A percentile compares a stretch with the other conserved stretches of the same genome.
phyloP scores from a whole-genome alignment of 2,329 filamentous ascomycete species.

The Venturia aucupariae region DNA sequence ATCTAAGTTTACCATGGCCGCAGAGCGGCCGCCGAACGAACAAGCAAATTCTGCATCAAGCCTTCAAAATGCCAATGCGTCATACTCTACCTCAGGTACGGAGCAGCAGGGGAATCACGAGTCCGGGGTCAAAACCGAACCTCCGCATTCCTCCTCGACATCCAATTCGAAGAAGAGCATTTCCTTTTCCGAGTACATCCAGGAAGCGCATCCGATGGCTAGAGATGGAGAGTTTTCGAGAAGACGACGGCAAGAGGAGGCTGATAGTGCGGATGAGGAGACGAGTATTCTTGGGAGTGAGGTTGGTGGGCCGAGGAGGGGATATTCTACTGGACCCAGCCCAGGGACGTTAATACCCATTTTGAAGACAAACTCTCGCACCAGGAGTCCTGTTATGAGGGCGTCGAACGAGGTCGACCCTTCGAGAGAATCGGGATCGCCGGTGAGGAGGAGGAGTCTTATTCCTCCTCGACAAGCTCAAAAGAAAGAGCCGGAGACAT shows the following conservation, averaged over 20 bases:
- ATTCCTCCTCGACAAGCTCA: constrained; percentile 10
- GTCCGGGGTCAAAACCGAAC: background rate
- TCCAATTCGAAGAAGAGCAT: constrained; percentile 4
- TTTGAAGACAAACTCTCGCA: constrained; percentile 16
- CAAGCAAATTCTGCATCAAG: background rate
- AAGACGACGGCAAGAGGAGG: background rate
- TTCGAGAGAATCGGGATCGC: background rate
- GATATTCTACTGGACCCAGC: constrained; percentile 20
- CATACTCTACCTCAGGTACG: no score
- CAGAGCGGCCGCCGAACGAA: background rate
- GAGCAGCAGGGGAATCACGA: background rate
- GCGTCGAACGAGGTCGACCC: constrained; percentile 9
- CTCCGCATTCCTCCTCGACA: background rate
- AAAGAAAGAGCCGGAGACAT: constrained; percentile 26
- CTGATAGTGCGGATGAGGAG: constrained; percentile 24
- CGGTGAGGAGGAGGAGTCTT: background rate
- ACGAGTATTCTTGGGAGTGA: constrained; percentile 31
- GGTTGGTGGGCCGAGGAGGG: constrained; percentile 9
- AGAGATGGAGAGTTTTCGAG: background rate
- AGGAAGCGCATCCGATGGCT: background rate
- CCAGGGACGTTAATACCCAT: constrained; percentile 17
- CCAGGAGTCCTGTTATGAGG: constrained; percentile 15
- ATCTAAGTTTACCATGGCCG: background rate
- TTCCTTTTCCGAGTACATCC: constrained; percentile 4
- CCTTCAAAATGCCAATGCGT: background rate